Evolutionary conservation across 1,284 basidiomycete genomes (phyloP).

Genomic region (Coniferiporia sulphurascens): DNA sequence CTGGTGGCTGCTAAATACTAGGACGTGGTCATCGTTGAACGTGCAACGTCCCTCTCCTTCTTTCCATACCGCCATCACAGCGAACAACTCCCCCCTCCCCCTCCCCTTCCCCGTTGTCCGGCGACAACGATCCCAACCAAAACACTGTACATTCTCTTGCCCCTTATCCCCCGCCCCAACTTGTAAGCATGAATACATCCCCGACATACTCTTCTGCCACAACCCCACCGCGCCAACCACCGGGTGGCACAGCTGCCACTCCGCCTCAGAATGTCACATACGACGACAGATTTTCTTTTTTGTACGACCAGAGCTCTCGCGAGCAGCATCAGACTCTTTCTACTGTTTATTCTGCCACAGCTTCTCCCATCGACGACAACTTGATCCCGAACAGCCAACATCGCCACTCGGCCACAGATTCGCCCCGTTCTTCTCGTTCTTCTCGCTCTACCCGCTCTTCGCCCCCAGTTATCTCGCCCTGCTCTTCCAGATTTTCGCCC

Average conservation of each 20-base stretch:
- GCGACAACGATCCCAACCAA: background rate
- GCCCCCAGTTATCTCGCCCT: background rate
- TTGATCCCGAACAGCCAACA: conserved; percentile 3
- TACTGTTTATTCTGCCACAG: conserved; percentile 4
- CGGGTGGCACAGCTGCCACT: conserved; percentile 16
- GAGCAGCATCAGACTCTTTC: background rate
- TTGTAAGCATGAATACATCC: conserved; percentile 13
- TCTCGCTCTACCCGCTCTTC: conserved; percentile 3
- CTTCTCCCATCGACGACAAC: background rate
- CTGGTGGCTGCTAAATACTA: too few species aligned
- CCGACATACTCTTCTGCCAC: conserved; percentile 5
- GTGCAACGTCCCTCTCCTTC: background rate
- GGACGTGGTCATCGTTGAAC: background rate
- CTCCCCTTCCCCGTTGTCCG: background rate
- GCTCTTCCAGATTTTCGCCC: background rate
- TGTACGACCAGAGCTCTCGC: background rate
- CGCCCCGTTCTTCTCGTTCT: background rate
- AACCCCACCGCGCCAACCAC: conserved; percentile 1
- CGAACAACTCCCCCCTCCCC: background rate
- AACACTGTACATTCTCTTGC: conserved; percentile 16
- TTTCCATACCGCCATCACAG: conserved; percentile 4
- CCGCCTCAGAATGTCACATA: background rate
- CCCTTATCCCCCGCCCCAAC: conserved; percentile 1
- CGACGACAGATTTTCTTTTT: background rate
- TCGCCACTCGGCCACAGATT: background rate